Evolutionary conservation across 2,329 filamentous ascomycete species (phyloP).

Genomic region (Aspergillus neotritici): DNA sequence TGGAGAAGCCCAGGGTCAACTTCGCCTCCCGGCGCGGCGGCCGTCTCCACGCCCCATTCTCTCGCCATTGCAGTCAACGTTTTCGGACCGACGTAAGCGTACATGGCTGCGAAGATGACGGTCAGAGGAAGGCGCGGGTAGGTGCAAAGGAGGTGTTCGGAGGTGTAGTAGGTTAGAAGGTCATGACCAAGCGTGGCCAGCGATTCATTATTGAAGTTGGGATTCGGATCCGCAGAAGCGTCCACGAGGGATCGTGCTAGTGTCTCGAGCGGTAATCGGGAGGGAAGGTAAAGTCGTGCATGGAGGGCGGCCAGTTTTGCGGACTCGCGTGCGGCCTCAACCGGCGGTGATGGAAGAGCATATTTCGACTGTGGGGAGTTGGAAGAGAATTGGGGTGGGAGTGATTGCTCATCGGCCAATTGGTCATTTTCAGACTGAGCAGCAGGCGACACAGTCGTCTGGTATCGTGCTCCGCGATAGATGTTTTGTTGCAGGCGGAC

Average conservation of each 20-base stretch:
- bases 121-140: constrained; percentile 86
- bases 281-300: constrained; percentile 75
- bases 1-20: constrained; percentile 89
- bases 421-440: constrained; percentile 24
- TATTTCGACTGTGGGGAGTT: constrained; percentile 31
- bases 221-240: constrained; percentile 71
- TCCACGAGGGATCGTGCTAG: constrained; percentile 83
- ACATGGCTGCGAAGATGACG: constrained; percentile 81
- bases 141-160: constrained; percentile 79
- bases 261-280: constrained; percentile 75
- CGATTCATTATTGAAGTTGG: constrained; percentile 81
- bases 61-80: constrained; percentile 67
- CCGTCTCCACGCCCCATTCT: constrained; percentile 88
- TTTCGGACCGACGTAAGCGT: constrained; percentile 72
- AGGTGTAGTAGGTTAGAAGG: constrained; percentile 80
- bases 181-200: constrained; percentile 75
- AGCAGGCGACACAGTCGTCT: constrained; percentile 37
- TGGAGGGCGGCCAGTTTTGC: constrained; percentile 90
- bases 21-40: constrained; percentile 80
- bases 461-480: constrained; percentile 33
- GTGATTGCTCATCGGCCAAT: constrained; percentile 21
- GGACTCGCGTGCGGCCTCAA: constrained; percentile 61
- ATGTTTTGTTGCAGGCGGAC: constrained; percentile 34
- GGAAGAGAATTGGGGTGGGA: constrained; percentile 18
- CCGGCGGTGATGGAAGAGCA: constrained; percentile 64